Evolutionary conservation across 2,329 filamentous ascomycete genomes (phyloP), one percentile per base, ranked within the genome.

Genomic region (Drechslerella coelobrocha): DNA sequence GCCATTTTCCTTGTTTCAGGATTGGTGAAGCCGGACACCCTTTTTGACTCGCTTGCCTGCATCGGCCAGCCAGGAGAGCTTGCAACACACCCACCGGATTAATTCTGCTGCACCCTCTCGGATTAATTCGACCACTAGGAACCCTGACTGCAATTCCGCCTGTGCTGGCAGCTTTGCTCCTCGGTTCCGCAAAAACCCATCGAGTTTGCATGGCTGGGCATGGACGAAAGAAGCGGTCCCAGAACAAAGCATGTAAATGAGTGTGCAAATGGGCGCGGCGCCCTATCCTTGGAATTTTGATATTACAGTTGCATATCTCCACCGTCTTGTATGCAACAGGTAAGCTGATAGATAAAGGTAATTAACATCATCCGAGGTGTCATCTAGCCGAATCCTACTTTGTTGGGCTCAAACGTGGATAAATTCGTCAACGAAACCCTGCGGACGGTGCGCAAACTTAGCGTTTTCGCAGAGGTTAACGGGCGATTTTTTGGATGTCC

Each of bases 51-150:
- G 51, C 47, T 14, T 52, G 57, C 63, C 61, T 51, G 31, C 39
- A 10, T 45, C 52, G 48, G 47, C 56, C 56, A 61, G 56, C 39
- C 62, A 68, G 55, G 39, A 56, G 27, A 23, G 48, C 55, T 57
- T 62, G 66, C 66, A 63, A 71, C 66, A 71, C 66, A 63, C 59
- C 59, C 66, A 71, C 59, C 66, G 66, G 66, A 71, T 71, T 71
- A 71, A 71, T 71, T 71, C 14, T 50, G 23, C 27, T 57, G 45
- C 50, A 21, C 1, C 21, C n/a, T 12, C 66, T 60, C 59, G 66
- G 59, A 63, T 71, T 63, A 71, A 63, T 71, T 59, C 53, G 51
- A 55, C 59, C 57, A 71, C 53, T 62, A 59, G 65, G 65, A 62
- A 53, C 53, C 50, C 61, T 63, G 52, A 53, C 59, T 71, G 29